Evolutionary conservation across 2,329 filamentous ascomycete species (phyloP), one percentile per base, ranked within the genome.

Genomic region (Curvularia lunata): DNA sequence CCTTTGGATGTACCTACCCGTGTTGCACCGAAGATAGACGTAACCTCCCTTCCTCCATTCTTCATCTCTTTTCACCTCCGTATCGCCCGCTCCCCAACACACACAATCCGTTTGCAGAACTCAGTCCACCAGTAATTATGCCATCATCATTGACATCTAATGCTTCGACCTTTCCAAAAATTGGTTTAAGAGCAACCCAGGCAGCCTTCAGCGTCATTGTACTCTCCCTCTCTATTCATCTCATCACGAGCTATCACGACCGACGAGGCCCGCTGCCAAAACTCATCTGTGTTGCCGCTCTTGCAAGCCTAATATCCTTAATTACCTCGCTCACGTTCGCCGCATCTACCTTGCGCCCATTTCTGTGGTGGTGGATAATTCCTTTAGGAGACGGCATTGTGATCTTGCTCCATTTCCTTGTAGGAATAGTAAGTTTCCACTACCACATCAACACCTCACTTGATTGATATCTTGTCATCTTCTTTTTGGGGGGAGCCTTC

Each of bases 381-480:
- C 48, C 56, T n/a, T 30, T 58, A 1, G 58, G 68, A 1, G 70
- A 71, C 41, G 58, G 42, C 1, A 10, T 66, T 1, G 30, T 69
- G 5, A 21, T 56, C 1, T 19, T 67, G 0, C 23, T 66, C 9
- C 68, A 70, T 38, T 28, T 67, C 4, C 58, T 63, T 5, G 66
- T 64, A 7, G 69, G 67, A 1, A 54, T 66, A 19, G 69, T 71
- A 64, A 49, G 65, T 65, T 32, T 32, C 2, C 23, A 10, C 12
- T 28, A 18, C 27, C 12, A 13, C 28, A 6, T 4, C 12, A 16
- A 34, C 2, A 3, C 13, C 13, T 34, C 13, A 6, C 32, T 34
- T 16, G 32, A 12, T 16, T 5, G 12, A 16, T 5, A 4, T 34
- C 32, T 5, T 16, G 32, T 34, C 25, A 7, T 34, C 32, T 5